Percentiles rank a stretch among this genome's conserved stretches.
phyloP scores from a whole-genome alignment of 805 yeast species.

The Pichia eremophila region DNA sequence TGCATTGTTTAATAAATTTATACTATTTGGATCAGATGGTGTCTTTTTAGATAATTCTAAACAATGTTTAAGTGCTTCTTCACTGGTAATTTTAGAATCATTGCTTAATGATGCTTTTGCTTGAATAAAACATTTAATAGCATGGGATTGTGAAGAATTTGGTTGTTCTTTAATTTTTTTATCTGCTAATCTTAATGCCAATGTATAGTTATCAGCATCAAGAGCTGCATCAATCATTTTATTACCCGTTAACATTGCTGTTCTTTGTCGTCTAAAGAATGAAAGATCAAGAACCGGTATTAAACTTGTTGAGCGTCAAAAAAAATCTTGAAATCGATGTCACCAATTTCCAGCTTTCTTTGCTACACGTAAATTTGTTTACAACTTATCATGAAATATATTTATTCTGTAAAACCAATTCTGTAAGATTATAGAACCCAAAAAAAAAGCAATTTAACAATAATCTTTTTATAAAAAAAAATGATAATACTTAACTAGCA shows the following conservation, averaged over 20 bases:
- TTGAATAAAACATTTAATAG: slow-evolving; percentile 31
- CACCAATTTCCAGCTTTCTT: no score
- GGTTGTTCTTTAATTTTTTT: slow-evolving; percentile 48
- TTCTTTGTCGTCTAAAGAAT: no score
- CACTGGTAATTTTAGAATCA: slow-evolving; percentile 2
- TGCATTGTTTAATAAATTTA: slow-evolving; percentile 38
- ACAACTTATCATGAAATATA: no score
- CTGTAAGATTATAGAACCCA: no score
- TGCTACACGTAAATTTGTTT: no score
- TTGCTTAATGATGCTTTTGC: slow-evolving; percentile 23
- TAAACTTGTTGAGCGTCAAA: no score
- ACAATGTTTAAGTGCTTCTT: slow-evolving; percentile 27
- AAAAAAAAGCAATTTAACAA: no score
- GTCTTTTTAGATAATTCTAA: slow-evolving; percentile 23
- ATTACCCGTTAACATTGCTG: slow-evolving; percentile 14
- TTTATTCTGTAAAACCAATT: no score
- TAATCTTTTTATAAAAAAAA: no score
- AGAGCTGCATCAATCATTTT: slow-evolving; percentile 19
- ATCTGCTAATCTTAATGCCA: slow-evolving; percentile 42
- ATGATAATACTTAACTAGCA: not conserved
- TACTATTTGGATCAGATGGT: slow-evolving; percentile 48
- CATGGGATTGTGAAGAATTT: slow-evolving; percentile 43
- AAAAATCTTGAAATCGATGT: no score
- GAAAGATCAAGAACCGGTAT: no score
- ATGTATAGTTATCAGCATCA: slow-evolving; percentile 38